Conservation (phyloP, 345 rosid species). For the Gynandropsis gynandra region DNA sequence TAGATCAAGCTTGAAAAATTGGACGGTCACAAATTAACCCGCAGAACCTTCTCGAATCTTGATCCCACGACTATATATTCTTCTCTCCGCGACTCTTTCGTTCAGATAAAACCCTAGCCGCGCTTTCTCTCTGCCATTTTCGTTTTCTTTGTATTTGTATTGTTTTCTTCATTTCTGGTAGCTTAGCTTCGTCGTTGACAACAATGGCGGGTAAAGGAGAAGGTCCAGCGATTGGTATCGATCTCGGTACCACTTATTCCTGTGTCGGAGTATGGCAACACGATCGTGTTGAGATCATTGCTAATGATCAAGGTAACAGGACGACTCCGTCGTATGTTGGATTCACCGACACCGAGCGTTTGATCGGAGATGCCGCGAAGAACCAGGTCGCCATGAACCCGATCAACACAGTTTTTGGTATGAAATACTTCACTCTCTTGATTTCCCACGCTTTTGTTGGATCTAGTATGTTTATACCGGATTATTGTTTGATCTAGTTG, state of each 20-base stretch:
- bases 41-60: slow-evolving; percentile 21
- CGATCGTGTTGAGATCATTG: slow-evolving; percentile 56
- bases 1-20: slow-evolving; percentile 12
- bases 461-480: neutral
- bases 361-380: slow-evolving; percentile 62
- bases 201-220: slow-evolving; percentile 52
- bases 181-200: neutral
- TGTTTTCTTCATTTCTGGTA: neutral
- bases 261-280: slow-evolving; percentile 63
- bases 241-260: slow-evolving; percentile 52
- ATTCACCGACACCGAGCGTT: slow-evolving; percentile 45
- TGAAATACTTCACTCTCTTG: slow-evolving; percentile 2
- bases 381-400: slow-evolving; percentile 66
- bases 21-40: neutral
- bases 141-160: neutral
- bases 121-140: neutral
- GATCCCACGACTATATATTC: slow-evolving; percentile 3
- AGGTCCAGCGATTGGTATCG: slow-evolving; percentile 59
- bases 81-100: neutral
- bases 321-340: slow-evolving; percentile 52
- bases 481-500: slow-evolving; percentile 11
- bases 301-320: slow-evolving; percentile 52
- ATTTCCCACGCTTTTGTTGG: neutral
- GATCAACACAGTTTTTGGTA: slow-evolving; percentile 50
- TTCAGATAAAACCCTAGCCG: slow-evolving; percentile 10